Evolutionary conservation across 345 rosid genomes (phyloP).

Genomic region (Brassica rapa): DNA sequence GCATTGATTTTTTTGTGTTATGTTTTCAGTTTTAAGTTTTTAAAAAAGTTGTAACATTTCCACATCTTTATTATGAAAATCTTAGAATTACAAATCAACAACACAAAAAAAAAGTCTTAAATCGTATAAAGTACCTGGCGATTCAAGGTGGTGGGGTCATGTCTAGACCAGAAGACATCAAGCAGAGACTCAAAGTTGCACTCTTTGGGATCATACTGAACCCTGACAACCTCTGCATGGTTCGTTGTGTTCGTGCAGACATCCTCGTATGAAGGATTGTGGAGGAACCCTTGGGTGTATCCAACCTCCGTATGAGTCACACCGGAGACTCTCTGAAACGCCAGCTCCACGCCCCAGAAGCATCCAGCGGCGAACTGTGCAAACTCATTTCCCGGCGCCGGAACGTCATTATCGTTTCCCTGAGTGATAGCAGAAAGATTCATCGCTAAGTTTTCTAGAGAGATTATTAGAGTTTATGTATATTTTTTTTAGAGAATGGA

Average conservation of each 20-base stretch:
- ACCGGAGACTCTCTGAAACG: conserved; percentile 81
- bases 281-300: conserved; percentile 61
- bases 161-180: conserved; percentile 82
- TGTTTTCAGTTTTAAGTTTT: background rate
- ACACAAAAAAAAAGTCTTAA: background rate
- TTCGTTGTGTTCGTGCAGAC: conserved; percentile 72
- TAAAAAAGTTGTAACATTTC: background rate
- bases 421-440: conserved; percentile 69
- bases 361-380: conserved; percentile 94
- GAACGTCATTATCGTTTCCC: conserved; percentile 69
- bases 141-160: conserved; percentile 88
- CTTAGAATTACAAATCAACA: background rate
- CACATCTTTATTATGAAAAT: background rate
- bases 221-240: conserved; percentile 82
- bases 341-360: conserved; percentile 94
- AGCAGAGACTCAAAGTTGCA: conserved; percentile 69
- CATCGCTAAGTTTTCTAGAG: conserved; percentile 16
- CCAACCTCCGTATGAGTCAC: conserved; percentile 89
- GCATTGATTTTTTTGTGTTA: background rate
- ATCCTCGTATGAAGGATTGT: conserved; percentile 74
- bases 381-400: conserved; percentile 73
- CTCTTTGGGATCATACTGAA: conserved; percentile 81
- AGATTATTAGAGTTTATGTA: background rate
- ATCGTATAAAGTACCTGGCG: conserved; percentile 64
- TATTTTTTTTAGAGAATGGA: background rate